Evolutionary conservation across 2,329 filamentous ascomycete species (phyloP).

Genomic region (Ascochyta pisi): DNA sequence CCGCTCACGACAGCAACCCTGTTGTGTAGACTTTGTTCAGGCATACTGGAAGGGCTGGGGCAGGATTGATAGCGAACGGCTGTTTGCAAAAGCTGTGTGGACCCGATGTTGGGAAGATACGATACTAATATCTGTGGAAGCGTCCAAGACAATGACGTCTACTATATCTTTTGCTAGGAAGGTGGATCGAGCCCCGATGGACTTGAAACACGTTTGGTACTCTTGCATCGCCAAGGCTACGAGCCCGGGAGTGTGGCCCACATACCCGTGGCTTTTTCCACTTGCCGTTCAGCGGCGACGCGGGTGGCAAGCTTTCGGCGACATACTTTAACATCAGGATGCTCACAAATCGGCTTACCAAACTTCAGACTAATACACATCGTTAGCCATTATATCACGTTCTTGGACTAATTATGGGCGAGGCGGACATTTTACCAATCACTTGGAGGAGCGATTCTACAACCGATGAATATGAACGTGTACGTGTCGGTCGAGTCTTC

Average conservation of each 20-base stretch:
- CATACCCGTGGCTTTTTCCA: background rate
- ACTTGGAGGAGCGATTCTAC: background rate
- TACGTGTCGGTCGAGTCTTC: background rate
- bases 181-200: background rate
- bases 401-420: background rate
- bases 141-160: background rate
- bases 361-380: no score
- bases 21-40: constrained; percentile 9
- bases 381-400: background rate
- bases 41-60: background rate
- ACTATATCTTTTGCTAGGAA: background rate
- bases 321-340: no score
- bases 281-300: no score
- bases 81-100: background rate
- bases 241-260: background rate
- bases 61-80: background rate
- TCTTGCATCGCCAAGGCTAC: background rate
- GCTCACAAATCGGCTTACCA: no score
- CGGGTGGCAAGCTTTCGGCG: no score
- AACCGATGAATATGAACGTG: background rate
- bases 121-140: no score
- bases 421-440: background rate
- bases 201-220: background rate
- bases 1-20: constrained; percentile 54
- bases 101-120: background rate